Base-by-base conservation (phyloP, 192 early-diverging fungal genomes). In the Backusella parvicylindrica region DNA sequence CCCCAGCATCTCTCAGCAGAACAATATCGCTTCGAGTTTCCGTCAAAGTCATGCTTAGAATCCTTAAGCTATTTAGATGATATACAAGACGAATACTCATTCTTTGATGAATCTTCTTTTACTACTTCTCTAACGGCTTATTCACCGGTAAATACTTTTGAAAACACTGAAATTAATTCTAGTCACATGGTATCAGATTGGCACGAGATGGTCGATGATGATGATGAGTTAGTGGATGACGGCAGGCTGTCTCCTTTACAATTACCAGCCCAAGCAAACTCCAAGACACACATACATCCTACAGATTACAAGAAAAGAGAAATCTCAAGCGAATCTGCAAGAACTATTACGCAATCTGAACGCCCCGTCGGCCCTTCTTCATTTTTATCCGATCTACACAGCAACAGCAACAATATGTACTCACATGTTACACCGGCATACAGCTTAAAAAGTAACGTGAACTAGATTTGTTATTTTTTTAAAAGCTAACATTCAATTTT, bases 241-340 rank as follows among this genome's bases (percentile, higher is more conserved):
- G 33, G 71, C 47, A 43, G 67, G 53, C 41, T 78, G 12, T 72
- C 70, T 40, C 77, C 77, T 41, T 37, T 78, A 32, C 77, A 78
- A 60, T 49, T 78, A 23, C 77, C 77, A 60, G 63, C 43, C n/a
- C 77, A 78, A 73, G 30, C 69, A n/a, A 60, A 32, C 36, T 16
- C 64, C 40, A 41, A 49, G 41, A 64, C 13, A 35, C 56, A 15
- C 33, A 7, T 38, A 40, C 38, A 69, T 18, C 35, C 64, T 66
- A 37, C 37, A 12, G 33, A 40, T n/a, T 69, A 18, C 23, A 37
- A 41, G 13, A 43, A 37, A 43, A 68, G 71, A 60, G 71, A 77
- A 33, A 26, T 18, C 16, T 77, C 75, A 15, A 41, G 31, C 30
- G 71, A 73, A 26, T 73, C 77, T 33, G 16, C 53, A 8, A 35